Evolutionary conservation across 1,284 basidiomycete species (phyloP), one percentile per base, ranked within the genome.

Genomic region (Ustilago tritici): DNA sequence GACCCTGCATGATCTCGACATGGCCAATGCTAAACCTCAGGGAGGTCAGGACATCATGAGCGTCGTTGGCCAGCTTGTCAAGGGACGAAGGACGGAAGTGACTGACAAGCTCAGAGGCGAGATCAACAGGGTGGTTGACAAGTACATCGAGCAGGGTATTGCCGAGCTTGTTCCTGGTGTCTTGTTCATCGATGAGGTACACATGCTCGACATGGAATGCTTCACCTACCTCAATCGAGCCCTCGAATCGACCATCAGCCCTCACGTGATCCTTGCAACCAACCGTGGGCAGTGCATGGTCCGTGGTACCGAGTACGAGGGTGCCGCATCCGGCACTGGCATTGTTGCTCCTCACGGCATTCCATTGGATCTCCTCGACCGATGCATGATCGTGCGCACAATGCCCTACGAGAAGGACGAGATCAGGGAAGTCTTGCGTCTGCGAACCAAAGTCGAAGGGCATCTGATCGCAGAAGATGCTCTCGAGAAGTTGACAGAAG

Each of bases 181-280:
- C 2, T 92, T 99, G 10, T 99, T 99, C 88, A 97, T 99, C 79
- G 97, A 99, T 87, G 97, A 99, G 90, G 95, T 98, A 23, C 96
- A 99, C 88, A 98, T 98, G 96, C 92, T 99, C 77, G 96, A 99
- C 87, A 95, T 98, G 85, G 97, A 99, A 87, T 98, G 95, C 87
- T 99, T 98, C 89, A 98, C 96, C 9, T 99, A 97, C 88, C 90
- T 99, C 58, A 99, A 99, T 87, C 92, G 95, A 14, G 91, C 98
- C 9, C 90, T 99, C 61, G 96, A 99, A 87, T 95, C 94, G 1
- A 92, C 94, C 17, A 95, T 99, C 91, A 94, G 95, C 15, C 96
- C 97, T 0, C 97, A 97, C 17, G 96, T 99, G 54, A 93, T 99
- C 79, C 90, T 98, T 64, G 97, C 97, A 0, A 97, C 95, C 31